Conservation (phyloP, 1,284 basidiomycete genomes). For the Microbotryomycetes sp. region DNA sequence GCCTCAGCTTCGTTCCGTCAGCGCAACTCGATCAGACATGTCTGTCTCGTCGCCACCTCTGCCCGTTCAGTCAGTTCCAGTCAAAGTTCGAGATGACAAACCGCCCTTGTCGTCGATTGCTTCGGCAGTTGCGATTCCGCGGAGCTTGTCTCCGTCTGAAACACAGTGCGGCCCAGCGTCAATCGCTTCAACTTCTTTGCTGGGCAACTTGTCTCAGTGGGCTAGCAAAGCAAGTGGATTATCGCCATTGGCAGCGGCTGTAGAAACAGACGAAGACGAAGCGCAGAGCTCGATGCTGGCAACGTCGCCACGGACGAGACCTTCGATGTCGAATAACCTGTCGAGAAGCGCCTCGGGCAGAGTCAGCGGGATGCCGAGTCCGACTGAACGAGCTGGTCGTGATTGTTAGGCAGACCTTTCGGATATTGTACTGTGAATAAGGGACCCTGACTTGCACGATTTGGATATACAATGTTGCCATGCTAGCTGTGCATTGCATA, state of each 20-base stretch:
- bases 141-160: not conserved
- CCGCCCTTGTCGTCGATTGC: not conserved
- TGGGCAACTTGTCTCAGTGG: constrained; percentile 2
- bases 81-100: not conserved
- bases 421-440: not conserved
- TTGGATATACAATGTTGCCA: not conserved
- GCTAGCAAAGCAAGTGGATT: not conserved
- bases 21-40: not conserved
- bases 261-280: not conserved
- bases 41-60: not conserved
- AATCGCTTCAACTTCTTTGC: not conserved
- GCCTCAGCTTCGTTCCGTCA: not conserved
- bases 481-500: not conserved
- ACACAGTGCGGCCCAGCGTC: not conserved
- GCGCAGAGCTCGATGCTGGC: not conserved
- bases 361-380: not conserved
- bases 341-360: not conserved
- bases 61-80: not conserved
- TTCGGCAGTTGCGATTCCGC: not conserved
- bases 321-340: not conserved
- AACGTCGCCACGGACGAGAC: not conserved
- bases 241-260: not conserved
- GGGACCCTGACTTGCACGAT: not conserved
- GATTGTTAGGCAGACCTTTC: not conserved
- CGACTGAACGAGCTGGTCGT: not conserved